A percentile compares a stretch with the other conserved stretches of the same genome.
Evolutionary conservation across 768 basidiomycete genomes (phyloP).

Genomic region (Mycena floridula): DNA sequence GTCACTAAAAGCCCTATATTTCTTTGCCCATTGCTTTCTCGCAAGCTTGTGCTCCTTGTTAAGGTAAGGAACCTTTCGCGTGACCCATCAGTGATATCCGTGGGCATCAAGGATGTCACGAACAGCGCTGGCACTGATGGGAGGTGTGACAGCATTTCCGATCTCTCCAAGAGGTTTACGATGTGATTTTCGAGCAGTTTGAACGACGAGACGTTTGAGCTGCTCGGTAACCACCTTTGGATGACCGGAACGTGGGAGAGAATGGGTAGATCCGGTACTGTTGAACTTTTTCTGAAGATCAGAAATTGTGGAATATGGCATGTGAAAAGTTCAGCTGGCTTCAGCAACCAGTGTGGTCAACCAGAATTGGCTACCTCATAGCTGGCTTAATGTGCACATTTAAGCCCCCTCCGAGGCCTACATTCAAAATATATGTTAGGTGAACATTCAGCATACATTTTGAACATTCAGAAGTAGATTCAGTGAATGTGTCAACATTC

Average conservation of each 20-base stretch:
- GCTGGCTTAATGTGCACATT: too few species aligned
- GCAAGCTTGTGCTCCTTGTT: slow-evolving; percentile 3
- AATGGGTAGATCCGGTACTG: background rate
- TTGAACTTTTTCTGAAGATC: background rate
- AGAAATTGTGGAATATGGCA: background rate
- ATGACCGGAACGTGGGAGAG: background rate
- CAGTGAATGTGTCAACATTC: too few species aligned
- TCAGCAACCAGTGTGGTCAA: too few species aligned
- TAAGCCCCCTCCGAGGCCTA: too few species aligned
- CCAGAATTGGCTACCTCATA: too few species aligned
- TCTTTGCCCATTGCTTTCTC: slow-evolving; percentile 10
- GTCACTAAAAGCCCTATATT: slow-evolving; percentile 1
- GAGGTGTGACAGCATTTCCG: background rate
- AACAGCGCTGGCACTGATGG: background rate
- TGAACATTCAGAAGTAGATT: too few species aligned
- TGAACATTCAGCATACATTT: too few species aligned
- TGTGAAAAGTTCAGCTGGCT: too few species aligned
- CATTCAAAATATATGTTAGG: too few species aligned
- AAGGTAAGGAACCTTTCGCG: slow-evolving; percentile 13
- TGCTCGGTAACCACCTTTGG: too few species aligned
- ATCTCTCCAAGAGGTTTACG: background rate
- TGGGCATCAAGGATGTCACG: background rate
- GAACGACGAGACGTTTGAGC: background rate
- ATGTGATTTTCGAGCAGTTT: background rate
- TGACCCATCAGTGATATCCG: slow-evolving; percentile 10